These are phyloP conservation scores for Meira miltonrushii DNA, from an alignment of 1,284 basidiomycete species.

Conservation along the genomic window DNA sequence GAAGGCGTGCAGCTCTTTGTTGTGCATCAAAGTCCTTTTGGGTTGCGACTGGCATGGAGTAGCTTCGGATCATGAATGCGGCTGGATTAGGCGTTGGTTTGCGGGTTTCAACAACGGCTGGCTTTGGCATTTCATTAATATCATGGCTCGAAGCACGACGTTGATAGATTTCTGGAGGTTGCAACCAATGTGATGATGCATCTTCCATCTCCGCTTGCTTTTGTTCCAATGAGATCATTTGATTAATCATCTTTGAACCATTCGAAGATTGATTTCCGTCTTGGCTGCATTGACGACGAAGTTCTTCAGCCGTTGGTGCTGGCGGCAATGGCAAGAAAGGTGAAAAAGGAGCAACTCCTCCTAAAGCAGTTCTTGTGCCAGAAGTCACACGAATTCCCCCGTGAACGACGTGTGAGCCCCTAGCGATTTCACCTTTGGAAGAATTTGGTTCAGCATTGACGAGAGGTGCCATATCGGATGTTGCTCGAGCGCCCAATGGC, in stretches of 20 bases:
- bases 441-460: background rate
- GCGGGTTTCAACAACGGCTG: background rate
- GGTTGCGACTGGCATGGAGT: constrained; percentile 41
- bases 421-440: background rate
- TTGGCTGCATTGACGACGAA: background rate
- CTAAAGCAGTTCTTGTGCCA: background rate
- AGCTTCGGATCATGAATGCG: constrained; percentile 21
- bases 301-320: constrained; percentile 4
- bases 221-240: background rate
- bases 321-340: constrained; percentile 4
- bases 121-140: background rate
- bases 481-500: background rate
- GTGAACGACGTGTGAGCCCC: background rate
- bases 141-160: background rate
- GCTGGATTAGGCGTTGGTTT: background rate
- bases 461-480: constrained; percentile 1
- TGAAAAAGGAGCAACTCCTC: constrained; percentile 1
- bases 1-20: background rate
- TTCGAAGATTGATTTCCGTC: background rate
- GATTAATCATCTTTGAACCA: background rate
- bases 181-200: background rate
- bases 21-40: constrained; percentile 37
- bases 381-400: constrained; percentile 1
- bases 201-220: background rate
- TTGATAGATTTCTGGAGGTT: background rate